A percentile compares a stretch with the other conserved stretches of the same genome.
phyloP scores from a whole-genome alignment of 208 protist genomes.

The Trypanosoma theileri region DNA sequence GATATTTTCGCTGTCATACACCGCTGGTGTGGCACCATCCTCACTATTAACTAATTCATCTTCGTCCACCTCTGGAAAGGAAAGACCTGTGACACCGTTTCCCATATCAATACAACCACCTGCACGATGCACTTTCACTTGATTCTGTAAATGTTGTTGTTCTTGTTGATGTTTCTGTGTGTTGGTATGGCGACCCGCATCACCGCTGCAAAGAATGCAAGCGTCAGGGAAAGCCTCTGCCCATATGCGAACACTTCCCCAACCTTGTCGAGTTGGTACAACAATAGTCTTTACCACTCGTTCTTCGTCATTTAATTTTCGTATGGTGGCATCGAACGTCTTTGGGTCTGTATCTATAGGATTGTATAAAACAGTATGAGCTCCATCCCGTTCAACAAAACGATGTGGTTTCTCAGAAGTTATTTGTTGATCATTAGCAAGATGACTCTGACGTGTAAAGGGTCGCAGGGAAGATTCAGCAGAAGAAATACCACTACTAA shows the following conservation, averaged over 20 bases:
- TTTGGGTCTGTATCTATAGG: constrained; percentile 67
- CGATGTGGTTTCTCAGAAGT: constrained; percentile 19
- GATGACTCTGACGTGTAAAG: constrained; percentile 23
- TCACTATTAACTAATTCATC: constrained; percentile 29
- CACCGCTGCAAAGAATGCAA: constrained; percentile 48
- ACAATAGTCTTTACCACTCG: constrained; percentile 75
- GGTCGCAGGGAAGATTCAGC: background rate
- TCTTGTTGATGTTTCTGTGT: background rate
- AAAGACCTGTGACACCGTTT: constrained; percentile 58
- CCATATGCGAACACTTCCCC: constrained; percentile 67
- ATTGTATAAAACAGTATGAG: constrained; percentile 85
- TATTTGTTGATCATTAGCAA: background rate
- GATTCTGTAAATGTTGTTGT: background rate
- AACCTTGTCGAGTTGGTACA: constrained; percentile 67
- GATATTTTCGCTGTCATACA: constrained; percentile 14
- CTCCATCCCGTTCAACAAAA: constrained; percentile 41
- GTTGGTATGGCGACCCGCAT: constrained; percentile 6
- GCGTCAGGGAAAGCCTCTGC: constrained; percentile 81
- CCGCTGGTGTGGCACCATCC: background rate
- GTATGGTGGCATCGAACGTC: constrained; percentile 53
- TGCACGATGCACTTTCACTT: constrained; percentile 5
- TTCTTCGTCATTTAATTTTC: constrained; percentile 60
- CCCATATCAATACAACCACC: constrained; percentile 66
- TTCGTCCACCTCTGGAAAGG: constrained; percentile 70
- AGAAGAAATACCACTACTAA: constrained; percentile 21